Conservation (phyloP, 2,329 filamentous ascomycete species). For the Allantophomopsis lycopodina region DNA sequence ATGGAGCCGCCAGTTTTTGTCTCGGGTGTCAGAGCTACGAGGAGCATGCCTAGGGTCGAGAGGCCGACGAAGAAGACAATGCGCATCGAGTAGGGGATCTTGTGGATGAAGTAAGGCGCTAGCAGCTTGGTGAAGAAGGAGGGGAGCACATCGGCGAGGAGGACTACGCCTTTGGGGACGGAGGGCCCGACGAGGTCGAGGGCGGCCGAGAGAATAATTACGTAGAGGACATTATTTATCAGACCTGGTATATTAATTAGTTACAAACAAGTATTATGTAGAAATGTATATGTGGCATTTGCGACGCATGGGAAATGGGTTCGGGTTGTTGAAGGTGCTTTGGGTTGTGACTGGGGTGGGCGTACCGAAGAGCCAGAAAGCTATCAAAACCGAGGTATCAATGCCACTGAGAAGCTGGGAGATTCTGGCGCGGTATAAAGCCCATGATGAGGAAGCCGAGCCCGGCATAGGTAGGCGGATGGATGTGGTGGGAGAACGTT, state of each 20-base stretch:
- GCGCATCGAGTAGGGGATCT: conserved; percentile 65
- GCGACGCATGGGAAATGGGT: too few relatives aligned
- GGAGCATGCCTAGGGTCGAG: conserved; percentile 76
- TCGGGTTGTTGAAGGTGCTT: too few relatives aligned
- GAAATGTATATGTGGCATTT: background rate
- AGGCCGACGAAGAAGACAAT: conserved; percentile 61
- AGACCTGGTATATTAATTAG: conserved; percentile 51
- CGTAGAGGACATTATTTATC: conserved; percentile 96
- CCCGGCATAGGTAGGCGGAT: conserved; percentile 41
- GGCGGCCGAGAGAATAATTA: conserved; percentile 88
- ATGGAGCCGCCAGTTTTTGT: conserved; percentile 44
- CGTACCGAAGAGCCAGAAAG: conserved; percentile 91
- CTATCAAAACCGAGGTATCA: conserved; percentile 57
- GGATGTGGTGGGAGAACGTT: conserved; percentile 10
- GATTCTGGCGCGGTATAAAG: conserved; percentile 55
- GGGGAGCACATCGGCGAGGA: conserved; percentile 85
- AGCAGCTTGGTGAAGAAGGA: conserved; percentile 80
- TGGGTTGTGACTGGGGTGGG: background rate
- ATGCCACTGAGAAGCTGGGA: conserved; percentile 48
- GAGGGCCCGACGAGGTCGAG: conserved; percentile 83
- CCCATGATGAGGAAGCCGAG: conserved; percentile 53
- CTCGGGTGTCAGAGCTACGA: conserved; percentile 68
- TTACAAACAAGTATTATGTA: background rate
- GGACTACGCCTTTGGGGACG: conserved; percentile 81
- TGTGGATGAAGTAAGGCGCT: conserved; percentile 88